A percentile compares a stretch with the other conserved stretches of the same genome.
Evolutionary conservation across 352 stramenopile species (phyloP).

Genomic region (Pythium guiyangense): DNA sequence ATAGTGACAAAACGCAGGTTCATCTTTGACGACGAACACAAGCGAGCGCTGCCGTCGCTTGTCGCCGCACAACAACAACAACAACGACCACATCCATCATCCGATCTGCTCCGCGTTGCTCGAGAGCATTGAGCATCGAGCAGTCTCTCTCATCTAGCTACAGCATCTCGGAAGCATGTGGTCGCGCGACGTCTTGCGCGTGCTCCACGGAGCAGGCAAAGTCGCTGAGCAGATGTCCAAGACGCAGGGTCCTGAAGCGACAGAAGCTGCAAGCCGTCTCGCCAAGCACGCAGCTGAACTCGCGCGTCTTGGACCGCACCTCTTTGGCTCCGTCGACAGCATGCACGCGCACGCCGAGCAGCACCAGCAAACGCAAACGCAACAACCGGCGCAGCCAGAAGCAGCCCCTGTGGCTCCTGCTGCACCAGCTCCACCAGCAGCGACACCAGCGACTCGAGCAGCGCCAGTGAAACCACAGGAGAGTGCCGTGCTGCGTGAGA

Average conservation of each 20-base stretch:
- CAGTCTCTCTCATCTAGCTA: background rate
- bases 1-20: background rate
- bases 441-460: background rate
- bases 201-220: conserved; percentile 65
- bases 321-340: conserved; percentile 22
- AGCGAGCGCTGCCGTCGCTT: too few relatives aligned
- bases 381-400: conserved; percentile 1
- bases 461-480: background rate
- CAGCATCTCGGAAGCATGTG: conserved; percentile 43
- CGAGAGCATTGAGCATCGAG: background rate
- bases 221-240: conserved; percentile 50
- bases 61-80: too few relatives aligned
- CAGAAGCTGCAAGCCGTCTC: conserved; percentile 24
- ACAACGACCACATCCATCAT: background rate
- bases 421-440: too few relatives aligned
- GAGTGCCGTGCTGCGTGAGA: conserved; percentile 1
- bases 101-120: background rate
- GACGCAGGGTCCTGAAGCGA: conserved; percentile 27
- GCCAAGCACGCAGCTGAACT: conserved; percentile 42
- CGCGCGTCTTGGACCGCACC: conserved; percentile 36
- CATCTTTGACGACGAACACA: background rate
- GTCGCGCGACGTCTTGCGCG: conserved; percentile 61
- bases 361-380: too few relatives aligned
- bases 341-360: background rate
- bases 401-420: background rate